Evolutionary conservation across 371 early-diverging fungal species (phyloP).

Genomic region (Blastocladiella emersonii): DNA sequence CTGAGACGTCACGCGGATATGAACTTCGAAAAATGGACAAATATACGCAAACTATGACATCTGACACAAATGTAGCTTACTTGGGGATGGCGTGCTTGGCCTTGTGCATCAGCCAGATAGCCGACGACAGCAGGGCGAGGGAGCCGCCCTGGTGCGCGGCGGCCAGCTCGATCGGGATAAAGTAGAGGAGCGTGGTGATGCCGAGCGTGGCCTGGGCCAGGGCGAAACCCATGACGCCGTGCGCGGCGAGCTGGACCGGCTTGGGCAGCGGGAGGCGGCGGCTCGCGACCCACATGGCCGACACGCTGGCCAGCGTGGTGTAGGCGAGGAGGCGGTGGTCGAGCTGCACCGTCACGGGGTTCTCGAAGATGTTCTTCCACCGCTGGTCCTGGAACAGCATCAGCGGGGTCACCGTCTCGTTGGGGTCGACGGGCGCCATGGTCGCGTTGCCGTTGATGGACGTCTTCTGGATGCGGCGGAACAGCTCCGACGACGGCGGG

Average conservation of each 20-base stretch:
- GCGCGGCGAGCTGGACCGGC: constrained; percentile 46
- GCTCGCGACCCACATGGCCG: constrained; percentile 55
- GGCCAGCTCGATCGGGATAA: constrained; percentile 85
- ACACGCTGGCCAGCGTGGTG: constrained; percentile 56
- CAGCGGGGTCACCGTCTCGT: not conserved
- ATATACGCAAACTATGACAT: no score
- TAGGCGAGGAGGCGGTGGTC: constrained; percentile 80
- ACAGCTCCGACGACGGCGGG: constrained; percentile 55
- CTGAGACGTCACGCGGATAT: no score
- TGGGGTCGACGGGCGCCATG: constrained; percentile 11
- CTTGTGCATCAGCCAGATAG: constrained; percentile 60
- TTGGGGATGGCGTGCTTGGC: not conserved
- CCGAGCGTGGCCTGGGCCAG: constrained; percentile 71
- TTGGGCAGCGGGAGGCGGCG: constrained; percentile 56
- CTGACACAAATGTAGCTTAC: no score
- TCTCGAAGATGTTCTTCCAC: constrained; percentile 81
- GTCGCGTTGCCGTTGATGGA: constrained; percentile 28
- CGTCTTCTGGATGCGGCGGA: not conserved
- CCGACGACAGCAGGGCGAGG: constrained; percentile 64
- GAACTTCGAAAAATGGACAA: no score
- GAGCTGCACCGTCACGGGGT: constrained; percentile 88
- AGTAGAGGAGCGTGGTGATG: constrained; percentile 76
- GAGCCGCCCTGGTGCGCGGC: constrained; percentile 94
- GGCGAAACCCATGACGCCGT: constrained; percentile 58
- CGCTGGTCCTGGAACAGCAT: constrained; percentile 9